Conservation (phyloP, 2,329 filamentous ascomycete genomes). For the Penicillium sclerotigenum region DNA sequence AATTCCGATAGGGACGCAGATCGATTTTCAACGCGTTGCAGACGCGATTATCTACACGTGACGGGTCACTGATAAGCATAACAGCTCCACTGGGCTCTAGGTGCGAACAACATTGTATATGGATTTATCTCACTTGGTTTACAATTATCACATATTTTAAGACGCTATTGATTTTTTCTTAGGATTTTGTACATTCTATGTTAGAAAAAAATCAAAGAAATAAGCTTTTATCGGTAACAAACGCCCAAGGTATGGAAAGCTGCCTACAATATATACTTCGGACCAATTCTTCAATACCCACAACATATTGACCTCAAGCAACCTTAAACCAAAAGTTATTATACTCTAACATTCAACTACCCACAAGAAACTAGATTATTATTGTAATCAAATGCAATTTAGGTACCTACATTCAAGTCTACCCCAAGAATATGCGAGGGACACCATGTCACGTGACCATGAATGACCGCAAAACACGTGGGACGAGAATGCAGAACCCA, state of each 20-base stretch:
- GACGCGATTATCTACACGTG: conserved; percentile 14
- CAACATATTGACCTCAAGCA: background rate
- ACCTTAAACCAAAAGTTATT: too few relatives aligned
- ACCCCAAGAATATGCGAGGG: background rate
- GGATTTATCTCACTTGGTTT: background rate
- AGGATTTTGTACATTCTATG: too few relatives aligned
- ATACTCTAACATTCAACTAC: background rate
- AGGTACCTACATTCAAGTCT: background rate
- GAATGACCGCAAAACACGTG: conserved; percentile 16
- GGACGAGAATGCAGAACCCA: conserved; percentile 5
- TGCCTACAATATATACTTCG: background rate
- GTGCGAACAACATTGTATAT: background rate
- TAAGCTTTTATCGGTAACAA: background rate
- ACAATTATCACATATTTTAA: background rate
- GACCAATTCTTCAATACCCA: background rate
- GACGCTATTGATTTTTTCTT: accelerated
- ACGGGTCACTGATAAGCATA: background rate
- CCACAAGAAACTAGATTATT: background rate
- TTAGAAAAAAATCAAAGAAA: background rate
- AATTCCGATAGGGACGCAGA: conserved; percentile 1
- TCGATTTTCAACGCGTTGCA: conserved; percentile 11
- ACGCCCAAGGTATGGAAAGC: too few relatives aligned
- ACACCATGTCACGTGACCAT: conserved; percentile 15
- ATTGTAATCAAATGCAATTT: background rate
- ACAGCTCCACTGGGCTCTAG: background rate